Percentiles rank a stretch among this genome's conserved stretches.
Evolutionary conservation across 306 rosid genomes (phyloP).

Genomic region (Malus sieversii): DNA sequence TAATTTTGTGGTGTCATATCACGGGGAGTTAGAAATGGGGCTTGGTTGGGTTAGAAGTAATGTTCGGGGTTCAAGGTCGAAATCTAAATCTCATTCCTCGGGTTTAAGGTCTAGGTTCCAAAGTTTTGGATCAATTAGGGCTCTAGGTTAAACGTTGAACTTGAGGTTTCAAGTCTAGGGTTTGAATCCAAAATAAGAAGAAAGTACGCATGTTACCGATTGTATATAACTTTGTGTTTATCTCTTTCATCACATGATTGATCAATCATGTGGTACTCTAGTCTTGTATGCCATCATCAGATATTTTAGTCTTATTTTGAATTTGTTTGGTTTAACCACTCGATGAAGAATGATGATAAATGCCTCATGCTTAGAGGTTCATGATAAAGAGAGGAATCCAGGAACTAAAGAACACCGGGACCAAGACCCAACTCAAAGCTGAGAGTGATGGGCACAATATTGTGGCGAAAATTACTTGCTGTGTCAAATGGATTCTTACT

Average conservation of each 20-base stretch:
- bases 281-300: not conserved
- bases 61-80: not conserved
- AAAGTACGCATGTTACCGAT: not conserved
- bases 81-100: not conserved
- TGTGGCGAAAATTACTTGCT: constrained; percentile 15
- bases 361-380: not conserved
- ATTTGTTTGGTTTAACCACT: not conserved
- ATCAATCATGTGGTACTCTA: not conserved
- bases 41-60: not conserved
- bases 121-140: too few relatives aligned
- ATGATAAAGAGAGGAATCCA: constrained; percentile 25
- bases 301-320: not conserved
- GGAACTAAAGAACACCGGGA: constrained; percentile 20
- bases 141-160: too few relatives aligned
- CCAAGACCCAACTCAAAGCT: constrained; percentile 44
- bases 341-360: not conserved
- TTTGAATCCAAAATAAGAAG: too few relatives aligned
- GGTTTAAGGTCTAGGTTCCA: too few relatives aligned
- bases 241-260: too few relatives aligned
- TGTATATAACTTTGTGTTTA: too few relatives aligned
- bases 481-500: not conserved
- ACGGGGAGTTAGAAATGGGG: not conserved
- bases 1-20: not conserved
- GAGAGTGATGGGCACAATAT: constrained; percentile 41
- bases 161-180: too few relatives aligned